Conservation (phyloP, 768 basidiomycete species). For the Kwoniella newhampshirensis region DNA sequence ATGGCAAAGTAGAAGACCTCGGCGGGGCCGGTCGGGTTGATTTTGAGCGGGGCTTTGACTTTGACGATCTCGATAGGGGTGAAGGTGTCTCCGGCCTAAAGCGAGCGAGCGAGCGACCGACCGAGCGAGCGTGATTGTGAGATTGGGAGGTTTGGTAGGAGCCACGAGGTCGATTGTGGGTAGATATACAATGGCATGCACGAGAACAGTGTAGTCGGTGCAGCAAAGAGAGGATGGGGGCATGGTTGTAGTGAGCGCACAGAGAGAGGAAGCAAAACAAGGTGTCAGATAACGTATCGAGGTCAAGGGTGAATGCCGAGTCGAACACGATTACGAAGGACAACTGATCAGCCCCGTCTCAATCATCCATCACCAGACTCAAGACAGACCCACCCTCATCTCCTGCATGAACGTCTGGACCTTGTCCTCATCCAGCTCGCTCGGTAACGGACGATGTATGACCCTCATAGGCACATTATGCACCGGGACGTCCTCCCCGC, state of each 20-base stretch:
- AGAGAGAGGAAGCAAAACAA: too few relatives aligned
- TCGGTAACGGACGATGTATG: slow-evolving; percentile 51
- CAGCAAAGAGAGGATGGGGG: too few relatives aligned
- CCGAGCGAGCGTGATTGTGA: too few relatives aligned
- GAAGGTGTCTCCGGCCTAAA: slow-evolving; percentile 51
- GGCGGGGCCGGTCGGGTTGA: slow-evolving; percentile 25
- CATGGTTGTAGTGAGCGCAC: too few relatives aligned
- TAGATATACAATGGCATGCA: too few relatives aligned
- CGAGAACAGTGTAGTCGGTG: too few relatives aligned
- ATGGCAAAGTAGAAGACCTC: slow-evolving; percentile 51
- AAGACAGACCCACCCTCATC: slow-evolving; percentile 48
- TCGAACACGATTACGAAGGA: neutral
- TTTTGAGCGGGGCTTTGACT: slow-evolving; percentile 36
- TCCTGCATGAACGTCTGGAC: slow-evolving; percentile 53
- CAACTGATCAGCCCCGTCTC: too few relatives aligned
- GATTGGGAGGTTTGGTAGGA: too few relatives aligned
- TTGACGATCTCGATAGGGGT: slow-evolving; percentile 53
- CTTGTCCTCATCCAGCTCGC: slow-evolving; percentile 51
- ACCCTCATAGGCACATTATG: slow-evolving; percentile 51
- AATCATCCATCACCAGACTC: neutral
- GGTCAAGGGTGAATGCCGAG: neutral
- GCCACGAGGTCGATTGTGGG: too few relatives aligned
- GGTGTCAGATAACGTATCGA: too few relatives aligned
- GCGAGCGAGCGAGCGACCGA: neutral
- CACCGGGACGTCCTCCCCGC: slow-evolving; percentile 23